phyloP scores from a whole-genome alignment of 2,329 filamentous ascomycete genomes.

The Coniochaeta sp. region DNA sequence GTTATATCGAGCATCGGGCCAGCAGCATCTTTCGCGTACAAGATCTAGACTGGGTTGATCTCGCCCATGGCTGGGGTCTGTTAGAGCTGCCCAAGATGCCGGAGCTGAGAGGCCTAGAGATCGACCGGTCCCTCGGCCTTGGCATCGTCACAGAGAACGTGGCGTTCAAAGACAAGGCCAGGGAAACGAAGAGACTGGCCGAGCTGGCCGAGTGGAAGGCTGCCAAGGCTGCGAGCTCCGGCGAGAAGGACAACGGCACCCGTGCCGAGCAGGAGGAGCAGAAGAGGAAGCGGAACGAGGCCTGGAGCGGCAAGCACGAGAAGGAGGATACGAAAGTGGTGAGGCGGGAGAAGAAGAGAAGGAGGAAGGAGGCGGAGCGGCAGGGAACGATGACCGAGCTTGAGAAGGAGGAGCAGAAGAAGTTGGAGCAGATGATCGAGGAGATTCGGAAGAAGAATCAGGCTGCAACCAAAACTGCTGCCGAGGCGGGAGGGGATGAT shows the following conservation, averaged over 20 bases:
- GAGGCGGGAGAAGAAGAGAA: conserved; percentile 25
- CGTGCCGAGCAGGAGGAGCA: conserved; percentile 36
- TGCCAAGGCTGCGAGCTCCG: conserved; percentile 23
- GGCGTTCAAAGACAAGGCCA: conserved; percentile 63
- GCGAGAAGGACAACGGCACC: conserved; percentile 23
- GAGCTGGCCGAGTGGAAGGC: conserved; percentile 43
- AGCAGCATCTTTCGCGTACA: conserved; percentile 80
- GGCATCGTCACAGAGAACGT: conserved; percentile 62
- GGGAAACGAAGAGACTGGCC: conserved; percentile 57
- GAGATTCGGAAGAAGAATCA: conserved; percentile 54
- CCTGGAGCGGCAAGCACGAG: conserved; percentile 68
- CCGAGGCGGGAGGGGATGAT: conserved; percentile 29
- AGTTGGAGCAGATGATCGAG: conserved; percentile 57
- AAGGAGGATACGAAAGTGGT: conserved; percentile 51
- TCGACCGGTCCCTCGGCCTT: conserved; percentile 56
- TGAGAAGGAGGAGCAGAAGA: conserved; percentile 54
- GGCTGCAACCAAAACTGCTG: conserved; percentile 30
- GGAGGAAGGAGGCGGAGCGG: conserved; percentile 50
- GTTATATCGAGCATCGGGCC: conserved; percentile 86
- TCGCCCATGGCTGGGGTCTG: conserved; percentile 79
- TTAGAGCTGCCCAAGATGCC: conserved; percentile 90
- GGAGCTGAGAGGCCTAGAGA: conserved; percentile 62
- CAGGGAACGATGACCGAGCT: conserved; percentile 62
- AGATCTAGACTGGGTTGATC: conserved; percentile 78
- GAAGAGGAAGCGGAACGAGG: conserved; percentile 56